phyloP scores from a whole-genome alignment of 805 yeast genomes.

The Spathaspora arborariae region DNA sequence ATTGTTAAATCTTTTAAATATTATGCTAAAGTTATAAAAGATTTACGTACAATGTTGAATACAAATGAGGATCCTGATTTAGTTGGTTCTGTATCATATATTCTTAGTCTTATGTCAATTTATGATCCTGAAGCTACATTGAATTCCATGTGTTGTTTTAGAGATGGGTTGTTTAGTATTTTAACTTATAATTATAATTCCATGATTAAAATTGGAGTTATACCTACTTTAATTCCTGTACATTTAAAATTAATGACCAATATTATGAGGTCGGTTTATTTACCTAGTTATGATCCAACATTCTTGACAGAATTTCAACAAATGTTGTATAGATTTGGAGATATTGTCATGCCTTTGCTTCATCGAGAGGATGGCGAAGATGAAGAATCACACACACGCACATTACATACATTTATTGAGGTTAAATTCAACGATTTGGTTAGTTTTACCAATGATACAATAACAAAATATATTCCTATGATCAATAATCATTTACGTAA shows the following conservation, averaged over 20 bases:
- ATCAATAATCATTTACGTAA: constrained; percentile 20
- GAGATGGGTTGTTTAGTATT: constrained; percentile 38
- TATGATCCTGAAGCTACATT: constrained; percentile 42
- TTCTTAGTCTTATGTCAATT: constrained; percentile 36
- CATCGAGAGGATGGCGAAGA: constrained; percentile 2
- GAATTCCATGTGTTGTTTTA: constrained; percentile 32
- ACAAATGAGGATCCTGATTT: constrained; percentile 25
- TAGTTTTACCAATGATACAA: constrained; percentile 20
- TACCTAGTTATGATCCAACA: constrained; percentile 31
- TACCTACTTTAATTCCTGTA: constrained; percentile 22
- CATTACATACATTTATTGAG: constrained; percentile 12
- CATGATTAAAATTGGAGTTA: constrained; percentile 10
- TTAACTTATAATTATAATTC: constrained; percentile 24
- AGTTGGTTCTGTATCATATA: constrained; percentile 33
- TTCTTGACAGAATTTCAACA: constrained; percentile 26
- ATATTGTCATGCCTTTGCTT: background rate
- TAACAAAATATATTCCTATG: constrained; percentile 24
- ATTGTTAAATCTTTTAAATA: constrained; percentile 31
- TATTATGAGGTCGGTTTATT: constrained; percentile 28
- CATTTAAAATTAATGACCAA: constrained; percentile 35
- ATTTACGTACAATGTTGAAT: constrained; percentile 27
- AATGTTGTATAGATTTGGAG: constrained; percentile 24
- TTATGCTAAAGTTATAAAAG: constrained; percentile 33
- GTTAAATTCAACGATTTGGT: constrained; percentile 20
- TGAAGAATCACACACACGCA: background rate